phyloP scores from a whole-genome alignment of 164 flowering plant species.

The Vitis amurensis region DNA sequence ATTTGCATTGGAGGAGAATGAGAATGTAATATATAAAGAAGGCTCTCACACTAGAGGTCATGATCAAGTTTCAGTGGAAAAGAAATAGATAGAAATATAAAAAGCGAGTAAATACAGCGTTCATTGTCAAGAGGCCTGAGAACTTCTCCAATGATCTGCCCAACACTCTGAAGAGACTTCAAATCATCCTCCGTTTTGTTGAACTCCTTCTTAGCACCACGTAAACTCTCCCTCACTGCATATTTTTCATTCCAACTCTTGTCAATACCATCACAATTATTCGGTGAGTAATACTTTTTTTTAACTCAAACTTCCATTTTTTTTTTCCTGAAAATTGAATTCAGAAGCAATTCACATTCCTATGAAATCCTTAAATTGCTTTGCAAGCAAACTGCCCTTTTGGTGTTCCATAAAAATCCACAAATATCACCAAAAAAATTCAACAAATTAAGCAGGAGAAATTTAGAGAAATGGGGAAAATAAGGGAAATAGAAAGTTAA shows the following conservation, averaged over 20 bases:
- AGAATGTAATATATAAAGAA: neutral
- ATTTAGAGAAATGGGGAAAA: no score
- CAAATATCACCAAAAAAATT: no score
- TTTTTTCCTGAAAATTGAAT: no score
- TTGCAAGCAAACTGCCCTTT: no score
- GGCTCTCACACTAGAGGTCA: no score
- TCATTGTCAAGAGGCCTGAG: constrained; percentile 92
- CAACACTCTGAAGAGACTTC: constrained; percentile 95
- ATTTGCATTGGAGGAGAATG: neutral
- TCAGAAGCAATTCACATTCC: no score
- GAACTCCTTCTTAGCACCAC: constrained; percentile 72
- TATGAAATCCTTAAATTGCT: no score
- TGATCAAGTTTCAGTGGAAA: neutral
- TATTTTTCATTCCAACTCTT: neutral
- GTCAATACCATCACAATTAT: neutral
- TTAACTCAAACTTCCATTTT: neutral
- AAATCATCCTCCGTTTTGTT: constrained; percentile 91
- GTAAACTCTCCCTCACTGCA: constrained; percentile 77
- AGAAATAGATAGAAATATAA: neutral
- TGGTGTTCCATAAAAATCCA: no score
- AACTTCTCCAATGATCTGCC: constrained; percentile 94
- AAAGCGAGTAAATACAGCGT: constrained; percentile 53
- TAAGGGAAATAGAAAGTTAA: no score
- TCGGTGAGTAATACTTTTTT: neutral
- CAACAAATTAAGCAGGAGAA: no score